phyloP scores from a whole-genome alignment of 2,329 filamentous ascomycete genomes.

The Trichoderma sp. region DNA sequence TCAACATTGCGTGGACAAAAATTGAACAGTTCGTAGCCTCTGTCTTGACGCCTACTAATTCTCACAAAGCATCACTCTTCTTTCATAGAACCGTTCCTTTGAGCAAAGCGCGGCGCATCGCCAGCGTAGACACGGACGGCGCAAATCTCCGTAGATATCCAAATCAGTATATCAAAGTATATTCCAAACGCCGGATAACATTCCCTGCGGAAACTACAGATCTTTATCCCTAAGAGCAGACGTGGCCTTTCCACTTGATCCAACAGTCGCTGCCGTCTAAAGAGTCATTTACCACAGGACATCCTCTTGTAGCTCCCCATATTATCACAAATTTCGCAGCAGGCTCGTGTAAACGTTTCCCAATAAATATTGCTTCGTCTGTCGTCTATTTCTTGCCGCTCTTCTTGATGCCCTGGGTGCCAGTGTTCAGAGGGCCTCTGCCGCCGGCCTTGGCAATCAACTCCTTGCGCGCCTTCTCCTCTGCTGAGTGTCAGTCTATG shows the following conservation, averaged over 20 bases:
- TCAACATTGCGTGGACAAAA: not conserved
- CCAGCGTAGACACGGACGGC: not conserved
- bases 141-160: not conserved
- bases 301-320: not conserved
- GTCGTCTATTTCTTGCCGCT: slow-evolving; percentile 84
- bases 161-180: not conserved
- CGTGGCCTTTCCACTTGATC: not conserved
- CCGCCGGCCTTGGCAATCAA: slow-evolving; percentile 78
- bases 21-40: not conserved
- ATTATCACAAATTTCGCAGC: not conserved
- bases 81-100: not conserved
- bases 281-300: not conserved
- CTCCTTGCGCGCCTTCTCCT: slow-evolving; percentile 84
- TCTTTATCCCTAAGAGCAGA: not conserved
- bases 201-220: slow-evolving; percentile 1
- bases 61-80: not conserved
- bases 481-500: slow-evolving; percentile 45
- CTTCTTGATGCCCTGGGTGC: slow-evolving; percentile 93
- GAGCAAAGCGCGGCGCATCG: not conserved
- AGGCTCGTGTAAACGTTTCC: slow-evolving; percentile 17
- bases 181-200: slow-evolving; percentile 15
- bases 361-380: not conserved
- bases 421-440: slow-evolving; percentile 86
- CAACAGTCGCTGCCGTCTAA: not conserved
- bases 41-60: not conserved